Base-by-base conservation (phyloP, 2,329 filamentous ascomycete genomes). In the Colletotrichum horii region DNA sequence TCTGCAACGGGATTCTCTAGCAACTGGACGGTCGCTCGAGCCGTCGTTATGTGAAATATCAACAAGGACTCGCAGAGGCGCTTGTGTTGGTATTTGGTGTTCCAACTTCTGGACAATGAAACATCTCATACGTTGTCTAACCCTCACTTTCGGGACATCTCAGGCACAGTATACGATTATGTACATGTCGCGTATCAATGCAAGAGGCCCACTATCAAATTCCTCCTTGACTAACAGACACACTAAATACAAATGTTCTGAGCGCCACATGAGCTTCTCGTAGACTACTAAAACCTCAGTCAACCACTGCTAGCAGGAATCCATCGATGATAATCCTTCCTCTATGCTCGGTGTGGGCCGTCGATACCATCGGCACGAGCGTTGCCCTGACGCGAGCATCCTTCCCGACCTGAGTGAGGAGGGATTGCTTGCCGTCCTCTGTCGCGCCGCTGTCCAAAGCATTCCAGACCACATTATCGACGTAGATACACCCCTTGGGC, bases 381-480 rank as follows among this genome's bases (percentile, higher is more conserved):
- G 80, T 79, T n/a, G 80, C 80, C 19, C 75, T 76, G 16, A 80
- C 79, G 56, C 80, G 80, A 11, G 75, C 73, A 28, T 82, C 78
- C 52, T 65, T 78, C 0, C 80, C 80, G 4, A 80, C 70, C 36
- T 76, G 76, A 1, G 78, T 78, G 28, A 81, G n/a, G 8, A 81
- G 70, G 0, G 78, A 78, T 7, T 80, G 74, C 8, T 74, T 73
- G 1, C 66, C 69, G 5, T 38, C 75, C 32, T 73, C 61, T 9
- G 56, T n/a, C 7, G 56, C n/a, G 3, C 22, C 65, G 11, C 36
- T 55, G 16, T 56, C 24, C 24, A 79, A 72, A 9, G 60, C 28
- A 22, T 70, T 66, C 68, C 70, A 88, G 73, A 90, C 87, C 4
- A 89, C 86, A 79, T 91, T 89, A 79, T 91, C 89, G 4, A 90